phyloP scores from a whole-genome alignment of 2,329 filamentous ascomycete genomes.

The Diaporthe sp. region DNA sequence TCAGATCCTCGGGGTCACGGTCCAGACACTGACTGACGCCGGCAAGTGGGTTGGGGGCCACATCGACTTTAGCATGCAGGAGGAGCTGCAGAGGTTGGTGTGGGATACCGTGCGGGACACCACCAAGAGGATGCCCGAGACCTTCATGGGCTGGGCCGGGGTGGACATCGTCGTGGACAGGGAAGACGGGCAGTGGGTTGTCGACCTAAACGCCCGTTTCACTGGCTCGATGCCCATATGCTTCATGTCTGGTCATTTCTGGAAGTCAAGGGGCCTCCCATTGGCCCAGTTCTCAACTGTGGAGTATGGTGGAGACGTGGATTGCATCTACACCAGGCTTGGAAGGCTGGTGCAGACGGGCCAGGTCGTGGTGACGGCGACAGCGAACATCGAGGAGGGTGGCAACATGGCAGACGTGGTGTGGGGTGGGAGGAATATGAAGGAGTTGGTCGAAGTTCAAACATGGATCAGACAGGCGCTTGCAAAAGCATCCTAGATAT shows the following conservation, averaged over 20 bases:
- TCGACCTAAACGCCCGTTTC: slow-evolving; percentile 44
- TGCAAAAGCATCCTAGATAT: slow-evolving; percentile 30
- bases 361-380: slow-evolving; percentile 42
- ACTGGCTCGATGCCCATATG: slow-evolving; percentile 45
- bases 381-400: slow-evolving; percentile 39
- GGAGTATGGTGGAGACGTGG: slow-evolving; percentile 39
- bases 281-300: slow-evolving; percentile 43
- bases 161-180: slow-evolving; percentile 43
- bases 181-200: slow-evolving; percentile 41
- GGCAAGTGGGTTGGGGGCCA: slow-evolving; percentile 44
- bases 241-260: slow-evolving; percentile 44
- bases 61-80: slow-evolving; percentile 43
- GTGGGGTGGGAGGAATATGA: slow-evolving; percentile 41
- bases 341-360: slow-evolving; percentile 37
- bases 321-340: slow-evolving; percentile 41
- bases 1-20: slow-evolving; percentile 42
- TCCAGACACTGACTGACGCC: slow-evolving; percentile 41
- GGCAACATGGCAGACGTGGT: slow-evolving; percentile 43
- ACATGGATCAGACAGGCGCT: slow-evolving; percentile 34
- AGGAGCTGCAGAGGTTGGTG: slow-evolving; percentile 36
- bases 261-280: slow-evolving; percentile 39
- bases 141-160: slow-evolving; percentile 44
- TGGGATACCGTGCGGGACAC: slow-evolving; percentile 42
- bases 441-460: slow-evolving; percentile 38
- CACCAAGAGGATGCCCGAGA: slow-evolving; percentile 38